Evolutionary conservation across 1,284 basidiomycete species (phyloP).

Genomic region (Wolfiporia cocos): DNA sequence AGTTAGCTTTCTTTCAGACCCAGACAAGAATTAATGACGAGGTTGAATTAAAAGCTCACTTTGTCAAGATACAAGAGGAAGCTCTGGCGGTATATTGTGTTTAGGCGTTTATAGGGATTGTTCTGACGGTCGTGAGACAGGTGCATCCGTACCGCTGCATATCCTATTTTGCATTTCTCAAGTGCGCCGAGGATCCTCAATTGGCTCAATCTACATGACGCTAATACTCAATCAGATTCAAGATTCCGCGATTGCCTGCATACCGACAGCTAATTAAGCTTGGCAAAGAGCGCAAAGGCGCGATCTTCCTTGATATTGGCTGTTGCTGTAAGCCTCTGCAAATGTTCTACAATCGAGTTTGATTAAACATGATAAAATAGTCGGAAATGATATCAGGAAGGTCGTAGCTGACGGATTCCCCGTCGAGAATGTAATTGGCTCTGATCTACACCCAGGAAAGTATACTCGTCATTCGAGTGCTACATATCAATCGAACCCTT

Average conservation of each 20-base stretch:
- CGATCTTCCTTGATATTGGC: conserved; percentile 39
- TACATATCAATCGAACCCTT: not conserved
- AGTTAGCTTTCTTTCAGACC: conserved; percentile 27
- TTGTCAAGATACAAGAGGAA: conserved; percentile 33
- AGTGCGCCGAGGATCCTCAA: conserved; percentile 2
- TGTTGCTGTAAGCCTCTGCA: conserved; percentile 39
- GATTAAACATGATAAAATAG: conserved; percentile 15
- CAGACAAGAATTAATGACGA: conserved; percentile 31
- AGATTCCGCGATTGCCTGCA: conserved; percentile 30
- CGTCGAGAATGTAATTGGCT: conserved; percentile 25
- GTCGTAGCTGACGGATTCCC: conserved; percentile 33
- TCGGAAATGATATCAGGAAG: conserved; percentile 38
- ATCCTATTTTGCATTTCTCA: conserved; percentile 10
- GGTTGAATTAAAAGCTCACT: conserved; percentile 32
- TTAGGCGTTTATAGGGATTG: not conserved
- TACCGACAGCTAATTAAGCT: conserved; percentile 37
- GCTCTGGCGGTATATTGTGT: conserved; percentile 11
- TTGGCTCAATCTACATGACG: not conserved
- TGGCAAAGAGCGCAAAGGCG: conserved; percentile 28
- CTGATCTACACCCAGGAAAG: conserved; percentile 27
- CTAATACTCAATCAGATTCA: conserved; percentile 14
- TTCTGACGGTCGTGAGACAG: not conserved
- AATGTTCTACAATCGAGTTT: not conserved
- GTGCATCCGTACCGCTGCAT: conserved; percentile 15
- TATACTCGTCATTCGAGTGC: not conserved